These are phyloP conservation scores for Canariomyces notabilis DNA, from an alignment of 2,329 filamentous ascomycete species.

Conservation along the genomic window DNA sequence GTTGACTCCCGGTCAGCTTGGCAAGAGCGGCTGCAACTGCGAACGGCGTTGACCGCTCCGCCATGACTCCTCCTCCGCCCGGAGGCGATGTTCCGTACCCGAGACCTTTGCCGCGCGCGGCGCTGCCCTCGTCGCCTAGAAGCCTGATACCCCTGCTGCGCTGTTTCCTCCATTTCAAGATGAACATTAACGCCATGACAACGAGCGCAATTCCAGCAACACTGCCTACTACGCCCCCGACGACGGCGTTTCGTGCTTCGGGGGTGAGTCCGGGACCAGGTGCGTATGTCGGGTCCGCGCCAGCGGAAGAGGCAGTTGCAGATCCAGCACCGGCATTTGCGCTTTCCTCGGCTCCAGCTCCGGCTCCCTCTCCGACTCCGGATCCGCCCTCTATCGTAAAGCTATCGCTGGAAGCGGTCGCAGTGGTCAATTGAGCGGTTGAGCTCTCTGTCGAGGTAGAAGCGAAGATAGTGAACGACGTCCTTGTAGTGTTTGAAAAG, in stretches of 20 bases:
- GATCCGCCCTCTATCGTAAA: slow-evolving; percentile 20
- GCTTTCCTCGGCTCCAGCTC: too few species aligned
- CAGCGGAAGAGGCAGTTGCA: slow-evolving; percentile 23
- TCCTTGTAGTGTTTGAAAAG: slow-evolving; percentile 26
- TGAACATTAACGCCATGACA: slow-evolving; percentile 47
- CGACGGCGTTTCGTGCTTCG: slow-evolving; percentile 34
- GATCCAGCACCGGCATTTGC: slow-evolving; percentile 15
- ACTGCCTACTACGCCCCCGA: slow-evolving; percentile 53
- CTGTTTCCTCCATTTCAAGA: slow-evolving; percentile 53
- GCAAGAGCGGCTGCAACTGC: slow-evolving; percentile 37
- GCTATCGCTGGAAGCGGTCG: slow-evolving; percentile 34
- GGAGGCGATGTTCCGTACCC: slow-evolving; percentile 20
- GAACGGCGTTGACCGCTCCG: slow-evolving; percentile 41
- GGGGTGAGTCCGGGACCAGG: slow-evolving; percentile 25
- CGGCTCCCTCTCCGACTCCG: too few species aligned
- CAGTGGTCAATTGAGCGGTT: slow-evolving; percentile 10
- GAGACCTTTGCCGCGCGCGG: slow-evolving; percentile 22
- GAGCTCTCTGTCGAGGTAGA: slow-evolving; percentile 29
- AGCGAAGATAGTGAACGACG: slow-evolving; percentile 21
- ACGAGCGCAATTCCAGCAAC: slow-evolving; percentile 56
- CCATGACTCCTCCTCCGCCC: slow-evolving; percentile 35
- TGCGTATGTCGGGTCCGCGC: slow-evolving; percentile 22
- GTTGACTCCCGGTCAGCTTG: slow-evolving; percentile 22
- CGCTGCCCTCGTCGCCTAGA: slow-evolving; percentile 36
- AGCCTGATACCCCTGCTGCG: slow-evolving; percentile 36